Base-by-base conservation (phyloP, 2,329 filamentous ascomycete species). In the Claviceps cyperi region DNA sequence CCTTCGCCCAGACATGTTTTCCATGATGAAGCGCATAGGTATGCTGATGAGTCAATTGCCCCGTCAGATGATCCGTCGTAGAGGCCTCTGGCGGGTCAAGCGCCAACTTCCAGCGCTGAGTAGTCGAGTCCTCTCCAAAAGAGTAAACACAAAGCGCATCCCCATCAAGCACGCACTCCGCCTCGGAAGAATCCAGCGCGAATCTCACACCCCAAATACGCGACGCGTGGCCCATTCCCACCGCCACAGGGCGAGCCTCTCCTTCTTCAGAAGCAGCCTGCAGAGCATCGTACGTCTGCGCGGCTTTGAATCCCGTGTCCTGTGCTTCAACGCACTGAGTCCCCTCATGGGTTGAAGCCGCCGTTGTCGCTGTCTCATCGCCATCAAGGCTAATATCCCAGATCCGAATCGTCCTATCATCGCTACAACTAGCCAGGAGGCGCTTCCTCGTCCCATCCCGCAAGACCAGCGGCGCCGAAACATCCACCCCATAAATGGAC, bases 131-230 rank as follows among this genome's bases (percentile, higher is more conserved):
- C 66, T 96, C 90, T 11, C 90, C 88, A 56, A 89, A 85, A 0
- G 91, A 94, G 40, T 87, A 74, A 1, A 94, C 59, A 2, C 48
- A 51, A 8, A 57, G 28, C 2, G 51, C 44, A 13, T 56, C 51
- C 24, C 59, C 56, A 17, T 19, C 44, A 6, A 48, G 41, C 35
- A 11, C 32, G 22, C 48, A 22, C 19, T 38, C n/a, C 11, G 36
- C 2, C 43, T 21, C 17, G 4, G 39, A 13, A 6, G 28, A 36
- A 13, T 19, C 14, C 21, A 22, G 43, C 66, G 56, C 43, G 5
- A 96, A 92, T 50, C 77, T 75, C 8, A 95, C 80, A 44, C 80
- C 77, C 92, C 92, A 98, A 56, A 98, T 94, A 51, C 92, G 79
- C 7, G 91, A 94, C 3, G 77, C 68, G 65, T 98, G 92, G 0